These are phyloP conservation scores for Yarrowia alimentaria DNA, from an alignment of 805 yeast species.

Conservation along the genomic window DNA sequence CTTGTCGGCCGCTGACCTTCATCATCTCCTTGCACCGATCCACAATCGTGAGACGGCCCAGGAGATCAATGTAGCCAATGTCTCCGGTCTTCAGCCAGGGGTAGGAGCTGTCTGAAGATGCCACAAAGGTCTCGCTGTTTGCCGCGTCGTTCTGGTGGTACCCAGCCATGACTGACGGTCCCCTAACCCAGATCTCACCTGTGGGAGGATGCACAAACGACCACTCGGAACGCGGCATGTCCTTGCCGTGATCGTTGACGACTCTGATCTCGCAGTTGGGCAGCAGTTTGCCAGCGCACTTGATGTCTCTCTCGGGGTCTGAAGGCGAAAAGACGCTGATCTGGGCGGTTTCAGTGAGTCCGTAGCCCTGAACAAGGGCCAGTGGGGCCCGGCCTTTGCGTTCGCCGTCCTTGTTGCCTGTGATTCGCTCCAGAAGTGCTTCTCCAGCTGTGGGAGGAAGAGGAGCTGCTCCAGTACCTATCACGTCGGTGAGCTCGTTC, in stretches of 20 bases:
- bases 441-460: constrained; percentile 34
- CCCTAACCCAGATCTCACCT: constrained; percentile 54
- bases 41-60: constrained; percentile 50
- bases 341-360: constrained; percentile 29
- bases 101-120: no score
- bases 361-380: constrained; percentile 25
- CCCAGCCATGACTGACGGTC: constrained; percentile 52
- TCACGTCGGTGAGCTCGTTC: constrained; percentile 42
- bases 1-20: constrained; percentile 59
- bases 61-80: constrained; percentile 47
- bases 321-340: constrained; percentile 14
- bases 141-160: constrained; percentile 53
- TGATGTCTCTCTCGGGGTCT: constrained; percentile 1
- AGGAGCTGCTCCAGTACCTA: constrained; percentile 51
- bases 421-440: constrained; percentile 28
- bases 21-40: constrained; percentile 42
- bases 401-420: constrained; percentile 36
- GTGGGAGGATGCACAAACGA: constrained; percentile 28
- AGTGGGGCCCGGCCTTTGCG: constrained; percentile 32
- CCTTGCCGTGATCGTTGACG: constrained; percentile 6
- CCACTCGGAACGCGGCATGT: constrained; percentile 27
- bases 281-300: neutral
- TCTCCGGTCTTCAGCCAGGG: constrained; percentile 65
- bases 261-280: constrained; percentile 3
- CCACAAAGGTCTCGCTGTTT: constrained; percentile 48